phyloP scores from a whole-genome alignment of 352 stramenopile species.

The Phytopythium delawarense region DNA sequence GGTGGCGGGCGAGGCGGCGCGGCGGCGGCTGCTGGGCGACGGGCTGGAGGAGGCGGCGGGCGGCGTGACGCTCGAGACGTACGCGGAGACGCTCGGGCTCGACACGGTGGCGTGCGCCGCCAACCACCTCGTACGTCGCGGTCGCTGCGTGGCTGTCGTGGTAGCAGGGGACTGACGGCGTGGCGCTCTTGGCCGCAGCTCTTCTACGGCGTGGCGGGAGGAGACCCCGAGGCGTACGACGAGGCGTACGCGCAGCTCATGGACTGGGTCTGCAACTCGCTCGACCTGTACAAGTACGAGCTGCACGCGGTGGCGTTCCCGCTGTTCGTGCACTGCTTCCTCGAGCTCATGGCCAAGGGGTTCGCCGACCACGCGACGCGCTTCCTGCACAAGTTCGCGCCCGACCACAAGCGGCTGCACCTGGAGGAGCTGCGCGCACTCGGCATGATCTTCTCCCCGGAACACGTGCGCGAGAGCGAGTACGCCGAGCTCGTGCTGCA shows the following conservation, averaged over 20 bases:
- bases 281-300: slow-evolving; percentile 86
- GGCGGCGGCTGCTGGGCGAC: slow-evolving; percentile 30
- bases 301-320: slow-evolving; percentile 74
- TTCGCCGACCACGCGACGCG: slow-evolving; percentile 37
- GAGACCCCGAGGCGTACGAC: slow-evolving; percentile 55
- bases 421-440: slow-evolving; percentile 64
- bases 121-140: slow-evolving; percentile 56
- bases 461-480: slow-evolving; percentile 68
- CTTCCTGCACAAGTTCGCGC: slow-evolving; percentile 58
- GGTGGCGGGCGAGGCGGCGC: slow-evolving; percentile 16
- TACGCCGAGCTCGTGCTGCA: slow-evolving; percentile 75
- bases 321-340: slow-evolving; percentile 79
- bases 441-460: slow-evolving; percentile 52
- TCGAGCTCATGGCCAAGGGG: slow-evolving; percentile 73
- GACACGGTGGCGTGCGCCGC: slow-evolving; percentile 66
- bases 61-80: slow-evolving; percentile 45
- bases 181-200: slow-evolving; percentile 24
- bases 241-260: slow-evolving; percentile 67
- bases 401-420: slow-evolving; percentile 67
- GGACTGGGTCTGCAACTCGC: slow-evolving; percentile 81
- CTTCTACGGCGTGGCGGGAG: slow-evolving; percentile 66
- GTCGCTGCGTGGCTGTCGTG: not conserved
- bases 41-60: slow-evolving; percentile 9
- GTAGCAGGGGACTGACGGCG: no score
- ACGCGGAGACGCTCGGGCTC: slow-evolving; percentile 58